Evolutionary conservation across 768 basidiomycete genomes (phyloP), one percentile per base, ranked within the genome.

Genomic region (Lentinula sp.): DNA sequence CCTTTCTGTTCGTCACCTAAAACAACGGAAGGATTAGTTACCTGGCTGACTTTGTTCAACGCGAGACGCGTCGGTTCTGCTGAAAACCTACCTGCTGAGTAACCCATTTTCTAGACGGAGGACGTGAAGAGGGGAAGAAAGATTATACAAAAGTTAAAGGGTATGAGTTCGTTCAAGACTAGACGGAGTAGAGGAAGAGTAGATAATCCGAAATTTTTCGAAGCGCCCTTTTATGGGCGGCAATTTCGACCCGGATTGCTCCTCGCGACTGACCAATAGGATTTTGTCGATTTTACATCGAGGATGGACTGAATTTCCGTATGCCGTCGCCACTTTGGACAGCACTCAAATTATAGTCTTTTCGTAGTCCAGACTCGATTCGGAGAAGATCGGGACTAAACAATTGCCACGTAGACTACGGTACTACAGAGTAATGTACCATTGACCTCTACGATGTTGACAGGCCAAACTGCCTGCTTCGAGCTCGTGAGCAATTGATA

Each of bases 1-100:
- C 95, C 95, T 84, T 95, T 97, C 60, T 69, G 69, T 70, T 89
- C 74, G 79, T 97, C 92, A 86, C 95, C 95, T 84, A 15, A 20
- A 56, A 41, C 35, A 16, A 5, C 7, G n/a, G 10, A 33, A 32
- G 7, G n/a, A 13, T 46, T n/a, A 53, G 64, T 39, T n/a, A 3
- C 3, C 35, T 15, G 32, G 10, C n/a, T n/a, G 20, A 36, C 28
- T 1, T n/a, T 45, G 43, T 45, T 23, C 36, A 3, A 13, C 46
- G 18, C 28, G 41, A 42, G 23, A 16, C 43, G n/a, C 39, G 23
- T 46, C 5, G 53, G 4, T 13, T 18, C 20, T 8, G 50, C n/a
- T 12, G 32, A 23, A 46, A 13, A 70, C 80, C 8, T 13, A 81
- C 81, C 81, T 56, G 74, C 18, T 68, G 75, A 53, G 71, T 65